phyloP scores from a whole-genome alignment of 2,329 filamentous ascomycete genomes.

The Penicillium sp. region DNA sequence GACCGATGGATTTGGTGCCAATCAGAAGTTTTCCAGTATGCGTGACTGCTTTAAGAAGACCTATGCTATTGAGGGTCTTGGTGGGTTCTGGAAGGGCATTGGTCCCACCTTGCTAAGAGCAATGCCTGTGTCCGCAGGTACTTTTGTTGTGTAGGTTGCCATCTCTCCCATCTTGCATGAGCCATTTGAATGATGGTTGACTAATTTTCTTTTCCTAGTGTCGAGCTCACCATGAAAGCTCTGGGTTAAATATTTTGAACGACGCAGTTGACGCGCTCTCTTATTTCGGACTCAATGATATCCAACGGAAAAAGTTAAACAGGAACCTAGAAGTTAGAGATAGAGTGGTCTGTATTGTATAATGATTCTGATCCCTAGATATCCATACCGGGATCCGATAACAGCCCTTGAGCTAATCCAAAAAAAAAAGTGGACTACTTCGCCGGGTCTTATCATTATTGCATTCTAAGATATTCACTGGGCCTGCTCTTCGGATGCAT shows the following conservation, averaged over 20 bases:
- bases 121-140: conserved; percentile 97
- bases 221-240: conserved; percentile 50
- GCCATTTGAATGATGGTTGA: background rate
- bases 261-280: conserved; percentile 12
- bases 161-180: background rate
- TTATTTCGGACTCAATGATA: conserved; percentile 9
- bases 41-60: conserved; percentile 85
- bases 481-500: background rate
- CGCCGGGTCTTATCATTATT: background rate
- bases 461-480: background rate
- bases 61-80: conserved; percentile 71
- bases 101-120: conserved; percentile 87
- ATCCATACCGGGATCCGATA: background rate
- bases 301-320: conserved; percentile 1
- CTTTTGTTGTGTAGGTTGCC: conserved; percentile 73
- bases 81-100: conserved; percentile 94
- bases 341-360: background rate
- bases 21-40: conserved; percentile 77
- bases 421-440: background rate
- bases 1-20: conserved; percentile 81
- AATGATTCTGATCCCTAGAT: background rate
- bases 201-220: conserved; percentile 31
- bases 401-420: background rate
- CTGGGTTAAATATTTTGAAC: conserved; percentile 34
- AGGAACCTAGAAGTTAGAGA: background rate